These are phyloP conservation scores for Candida pseudoglaebosa DNA, from an alignment of 805 yeast species.

Conservation along the genomic window DNA sequence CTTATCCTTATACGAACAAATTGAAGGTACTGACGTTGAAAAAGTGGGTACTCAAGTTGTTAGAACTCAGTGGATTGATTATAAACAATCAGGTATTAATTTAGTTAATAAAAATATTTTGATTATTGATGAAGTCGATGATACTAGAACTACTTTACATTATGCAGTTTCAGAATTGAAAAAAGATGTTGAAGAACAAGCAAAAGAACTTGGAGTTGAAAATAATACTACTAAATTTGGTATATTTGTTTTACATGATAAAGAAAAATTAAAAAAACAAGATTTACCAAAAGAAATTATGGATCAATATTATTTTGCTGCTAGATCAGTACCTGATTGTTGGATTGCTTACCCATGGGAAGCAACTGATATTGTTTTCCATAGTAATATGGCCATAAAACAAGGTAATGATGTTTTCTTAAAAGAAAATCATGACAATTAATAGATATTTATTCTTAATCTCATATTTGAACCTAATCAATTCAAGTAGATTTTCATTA, in stretches of 20 bases:
- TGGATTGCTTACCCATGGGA: slow-evolving; percentile 94
- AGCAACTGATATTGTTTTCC: slow-evolving; percentile 67
- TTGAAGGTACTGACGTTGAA: slow-evolving; percentile 57
- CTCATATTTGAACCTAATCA: too few relatives aligned
- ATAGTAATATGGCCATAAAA: slow-evolving; percentile 64
- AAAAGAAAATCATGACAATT: not conserved
- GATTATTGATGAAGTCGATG: slow-evolving; percentile 83
- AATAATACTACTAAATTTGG: slow-evolving; percentile 58
- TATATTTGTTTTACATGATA: slow-evolving; percentile 75
- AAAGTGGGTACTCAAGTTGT: slow-evolving; percentile 58
- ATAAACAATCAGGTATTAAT: slow-evolving; percentile 56
- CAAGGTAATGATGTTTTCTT: slow-evolving; percentile 67
- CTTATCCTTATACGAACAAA: slow-evolving; percentile 83
- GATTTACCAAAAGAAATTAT: slow-evolving; percentile 62
- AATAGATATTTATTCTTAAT: slow-evolving; percentile 1
- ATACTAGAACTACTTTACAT: slow-evolving; percentile 79
- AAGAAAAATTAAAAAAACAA: slow-evolving; percentile 67
- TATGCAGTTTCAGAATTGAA: slow-evolving; percentile 73
- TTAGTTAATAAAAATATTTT: slow-evolving; percentile 67
- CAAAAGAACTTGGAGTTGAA: slow-evolving; percentile 47
- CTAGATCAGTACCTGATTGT: slow-evolving; percentile 68
- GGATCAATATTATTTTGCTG: slow-evolving; percentile 63
- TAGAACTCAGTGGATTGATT: slow-evolving; percentile 83
- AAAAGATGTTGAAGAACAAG: slow-evolving; percentile 65
- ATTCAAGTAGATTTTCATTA: too few relatives aligned